Base-by-base conservation (phyloP, 2,329 filamentous ascomycete genomes). In the Penicillium sp. region DNA sequence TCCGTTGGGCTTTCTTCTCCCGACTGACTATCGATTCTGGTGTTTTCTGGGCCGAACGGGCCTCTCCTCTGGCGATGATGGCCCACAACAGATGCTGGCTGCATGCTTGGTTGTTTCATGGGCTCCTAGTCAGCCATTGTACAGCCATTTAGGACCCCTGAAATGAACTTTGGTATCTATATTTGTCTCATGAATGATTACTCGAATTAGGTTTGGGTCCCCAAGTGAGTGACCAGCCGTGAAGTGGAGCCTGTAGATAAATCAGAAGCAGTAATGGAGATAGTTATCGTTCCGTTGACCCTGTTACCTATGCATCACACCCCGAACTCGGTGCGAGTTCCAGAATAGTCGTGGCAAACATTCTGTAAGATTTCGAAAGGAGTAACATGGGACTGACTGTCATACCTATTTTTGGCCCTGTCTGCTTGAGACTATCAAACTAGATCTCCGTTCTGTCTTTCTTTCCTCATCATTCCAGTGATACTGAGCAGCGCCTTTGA, bases 11-110 rank as follows among this genome's bases (percentile, higher is more conserved):
- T 22, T 45, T 35, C 49, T 37, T 48, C 20, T 39, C 22, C 41
- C 50, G 52, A 20, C 39, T 41, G 38, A 39, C 48, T 54, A 63
- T 58, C 28, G 38, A 43, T 53, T 37, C 52, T 50, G 58, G 61
- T 47, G 58, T 57, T 64, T 64, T 58, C 49, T 48, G 45, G 50
- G 39, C 37, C 42, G 57, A 57, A 31, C 11, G 57, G 54, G 49
- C 50, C 55, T 31, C 59, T 52, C 22, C 59, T 59, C 54, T 58
- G 50, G 49, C 54, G 55, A 43, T 54, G 58, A 51, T 41, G 25
- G 22, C 43, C 42, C 47, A 31, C 37, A 31, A n/a, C 25, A 42
- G 39, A 31, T 43, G 28, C 25, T 53, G 31, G 51, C 55, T 54
- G 56, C 58, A 37, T 35, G 37, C 55, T 37, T 53, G 54, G 49